Evolutionary conservation across 768 basidiomycete species (phyloP).

Genomic region (Collybiopsis luxurians): DNA sequence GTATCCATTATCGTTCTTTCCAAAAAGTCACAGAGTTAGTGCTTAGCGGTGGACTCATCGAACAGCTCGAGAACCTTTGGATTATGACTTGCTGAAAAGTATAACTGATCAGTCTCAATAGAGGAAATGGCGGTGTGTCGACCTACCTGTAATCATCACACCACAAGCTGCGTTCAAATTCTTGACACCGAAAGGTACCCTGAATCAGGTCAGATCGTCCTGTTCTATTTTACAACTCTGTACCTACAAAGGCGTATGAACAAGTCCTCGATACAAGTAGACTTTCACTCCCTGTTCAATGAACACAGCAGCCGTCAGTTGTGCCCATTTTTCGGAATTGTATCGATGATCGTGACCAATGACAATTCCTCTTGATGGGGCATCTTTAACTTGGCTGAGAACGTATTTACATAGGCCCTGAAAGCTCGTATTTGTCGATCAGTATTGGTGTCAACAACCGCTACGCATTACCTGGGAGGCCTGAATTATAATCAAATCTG

Average conservation of each 20-base stretch:
- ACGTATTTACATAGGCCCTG: slow-evolving; percentile 81
- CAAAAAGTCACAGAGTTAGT: not conserved
- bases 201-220: slow-evolving; percentile 21
- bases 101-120: not conserved
- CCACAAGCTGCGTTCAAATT: slow-evolving; percentile 70
- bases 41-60: not conserved
- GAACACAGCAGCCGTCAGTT: slow-evolving; percentile 72
- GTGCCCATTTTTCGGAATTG: slow-evolving; percentile 76
- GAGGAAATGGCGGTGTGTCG: slow-evolving; percentile 2
- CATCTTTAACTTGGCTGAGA: slow-evolving; percentile 46
- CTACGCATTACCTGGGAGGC: slow-evolving; percentile 61
- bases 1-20: slow-evolving; percentile 85
- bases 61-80: slow-evolving; percentile 80
- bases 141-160: slow-evolving; percentile 84
- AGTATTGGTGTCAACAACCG: not conserved
- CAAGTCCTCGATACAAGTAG: slow-evolving; percentile 64
- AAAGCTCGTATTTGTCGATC: not conserved
- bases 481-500: slow-evolving; percentile 75
- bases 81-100: slow-evolving; percentile 71
- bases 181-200: slow-evolving; percentile 79
- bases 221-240: not conserved
- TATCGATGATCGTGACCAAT: slow-evolving; percentile 86
- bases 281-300: slow-evolving; percentile 61
- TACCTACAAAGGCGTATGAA: slow-evolving; percentile 77
- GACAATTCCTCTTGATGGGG: slow-evolving; percentile 64